A percentile compares a stretch with the other conserved stretches of the same genome.
Evolutionary conservation across 345 rosid species (phyloP).

Genomic region (Orychophragmus violaceus): DNA sequence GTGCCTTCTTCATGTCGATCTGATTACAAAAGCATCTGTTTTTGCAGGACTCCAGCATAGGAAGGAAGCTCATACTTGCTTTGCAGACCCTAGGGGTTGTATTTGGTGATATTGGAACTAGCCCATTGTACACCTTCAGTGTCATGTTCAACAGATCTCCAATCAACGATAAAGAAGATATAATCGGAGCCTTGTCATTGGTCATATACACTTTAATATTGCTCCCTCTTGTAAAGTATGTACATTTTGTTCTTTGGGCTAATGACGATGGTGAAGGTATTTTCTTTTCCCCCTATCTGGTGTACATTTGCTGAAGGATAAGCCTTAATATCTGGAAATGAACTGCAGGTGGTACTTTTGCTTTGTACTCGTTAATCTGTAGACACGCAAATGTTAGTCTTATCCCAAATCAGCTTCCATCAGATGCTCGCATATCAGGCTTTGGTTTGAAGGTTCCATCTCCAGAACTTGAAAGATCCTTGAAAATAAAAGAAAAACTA

Average conservation of each 20-base stretch:
- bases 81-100: constrained; percentile 95
- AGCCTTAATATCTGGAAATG: not conserved
- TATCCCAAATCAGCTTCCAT: constrained; percentile 92
- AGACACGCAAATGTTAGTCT: constrained; percentile 97
- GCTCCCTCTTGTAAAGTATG: constrained; percentile 89
- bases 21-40: not conserved
- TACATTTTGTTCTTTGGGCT: constrained; percentile 90
- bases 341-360: constrained; percentile 92
- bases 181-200: constrained; percentile 88
- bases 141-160: constrained; percentile 91
- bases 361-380: constrained; percentile 91
- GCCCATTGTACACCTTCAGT: constrained; percentile 89
- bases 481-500: constrained; percentile 84
- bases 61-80: constrained; percentile 65
- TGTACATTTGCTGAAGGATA: not conserved
- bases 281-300: not conserved
- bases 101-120: constrained; percentile 98
- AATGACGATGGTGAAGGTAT: constrained; percentile 99
- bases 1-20: no score
- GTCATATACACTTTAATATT: constrained; percentile 80
- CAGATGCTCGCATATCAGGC: constrained; percentile 92
- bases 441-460: constrained; percentile 96
- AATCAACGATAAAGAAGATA: constrained; percentile 69
- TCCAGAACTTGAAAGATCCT: constrained; percentile 90
- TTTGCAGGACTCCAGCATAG: constrained; percentile 62